phyloP scores from a whole-genome alignment of 129 eudicot genomes.

The Centaurea solstitialis region DNA sequence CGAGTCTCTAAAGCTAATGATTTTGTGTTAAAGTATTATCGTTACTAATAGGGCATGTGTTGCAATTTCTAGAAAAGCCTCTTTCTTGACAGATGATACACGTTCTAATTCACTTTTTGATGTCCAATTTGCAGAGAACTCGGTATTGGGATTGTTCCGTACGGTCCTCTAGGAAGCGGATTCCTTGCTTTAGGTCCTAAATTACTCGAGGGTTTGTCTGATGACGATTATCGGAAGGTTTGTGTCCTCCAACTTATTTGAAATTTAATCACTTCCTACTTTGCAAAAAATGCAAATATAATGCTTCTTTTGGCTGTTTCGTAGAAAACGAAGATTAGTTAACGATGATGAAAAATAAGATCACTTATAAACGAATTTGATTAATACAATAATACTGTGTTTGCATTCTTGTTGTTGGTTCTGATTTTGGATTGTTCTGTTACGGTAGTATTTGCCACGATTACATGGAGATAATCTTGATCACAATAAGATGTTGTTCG shows the following conservation, averaged over 20 bases:
- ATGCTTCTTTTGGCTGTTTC: no score
- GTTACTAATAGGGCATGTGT: background rate
- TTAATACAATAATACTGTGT: no score
- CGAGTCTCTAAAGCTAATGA: no score
- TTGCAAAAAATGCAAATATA: no score
- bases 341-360: no score
- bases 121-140: slow-evolving; percentile 36
- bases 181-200: slow-evolving; percentile 46
- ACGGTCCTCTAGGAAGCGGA: slow-evolving; percentile 47
- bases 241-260: background rate
- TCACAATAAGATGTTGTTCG: slow-evolving; percentile 36
- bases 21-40: background rate
- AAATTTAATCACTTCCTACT: background rate
- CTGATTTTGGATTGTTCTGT: background rate
- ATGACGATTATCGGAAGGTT: slow-evolving; percentile 42
- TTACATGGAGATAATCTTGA: slow-evolving; percentile 48
- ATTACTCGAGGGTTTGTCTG: slow-evolving; percentile 21
- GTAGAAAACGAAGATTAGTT: no score
- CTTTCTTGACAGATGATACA: background rate
- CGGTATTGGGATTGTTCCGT: slow-evolving; percentile 51
- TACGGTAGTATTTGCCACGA: slow-evolving; percentile 32
- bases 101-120: background rate
- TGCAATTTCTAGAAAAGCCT: background rate
- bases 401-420: background rate
- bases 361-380: no score